Conservation (phyloP, 306 rosid genomes). For the Calophaca sinica region DNA sequence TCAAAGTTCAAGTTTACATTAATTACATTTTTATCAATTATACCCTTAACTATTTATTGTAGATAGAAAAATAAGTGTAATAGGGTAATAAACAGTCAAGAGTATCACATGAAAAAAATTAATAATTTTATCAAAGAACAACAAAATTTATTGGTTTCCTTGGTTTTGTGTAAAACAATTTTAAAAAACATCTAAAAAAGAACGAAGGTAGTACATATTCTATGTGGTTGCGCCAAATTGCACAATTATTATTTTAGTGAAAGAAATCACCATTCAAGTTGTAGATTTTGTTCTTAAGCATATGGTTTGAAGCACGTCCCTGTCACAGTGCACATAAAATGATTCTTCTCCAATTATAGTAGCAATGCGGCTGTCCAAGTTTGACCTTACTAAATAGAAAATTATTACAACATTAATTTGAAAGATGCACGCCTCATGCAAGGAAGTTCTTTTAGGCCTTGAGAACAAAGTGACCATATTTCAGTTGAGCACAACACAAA, state of each 20-base stretch:
- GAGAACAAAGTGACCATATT: neutral
- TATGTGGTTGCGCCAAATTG: neutral
- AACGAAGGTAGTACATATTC: no score
- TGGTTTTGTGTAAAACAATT: no score
- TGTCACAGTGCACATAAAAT: conserved; percentile 18
- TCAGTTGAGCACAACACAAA: neutral
- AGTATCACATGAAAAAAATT: no score
- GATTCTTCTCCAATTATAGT: conserved; percentile 30
- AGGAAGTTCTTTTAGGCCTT: neutral
- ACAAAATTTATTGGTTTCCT: no score
- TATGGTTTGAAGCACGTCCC: conserved; percentile 35
- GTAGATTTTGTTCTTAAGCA: conserved; percentile 32
- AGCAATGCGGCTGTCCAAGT: conserved; percentile 6
- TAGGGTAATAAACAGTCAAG: no score
- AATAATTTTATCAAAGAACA: no score
- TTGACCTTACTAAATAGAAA: conserved; percentile 27
- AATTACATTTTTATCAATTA: no score
- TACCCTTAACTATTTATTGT: no score
- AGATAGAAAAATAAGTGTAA: no score
- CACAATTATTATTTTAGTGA: neutral
- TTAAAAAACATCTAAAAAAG: no score
- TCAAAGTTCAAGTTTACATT: no score
- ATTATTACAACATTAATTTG: neutral
- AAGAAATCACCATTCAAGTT: conserved; percentile 5
- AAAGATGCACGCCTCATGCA: conserved; percentile 7